Evolutionary conservation across 352 stramenopile genomes (phyloP), one percentile per base, ranked within the genome.

Genomic region (Phytophthora crassamura): DNA sequence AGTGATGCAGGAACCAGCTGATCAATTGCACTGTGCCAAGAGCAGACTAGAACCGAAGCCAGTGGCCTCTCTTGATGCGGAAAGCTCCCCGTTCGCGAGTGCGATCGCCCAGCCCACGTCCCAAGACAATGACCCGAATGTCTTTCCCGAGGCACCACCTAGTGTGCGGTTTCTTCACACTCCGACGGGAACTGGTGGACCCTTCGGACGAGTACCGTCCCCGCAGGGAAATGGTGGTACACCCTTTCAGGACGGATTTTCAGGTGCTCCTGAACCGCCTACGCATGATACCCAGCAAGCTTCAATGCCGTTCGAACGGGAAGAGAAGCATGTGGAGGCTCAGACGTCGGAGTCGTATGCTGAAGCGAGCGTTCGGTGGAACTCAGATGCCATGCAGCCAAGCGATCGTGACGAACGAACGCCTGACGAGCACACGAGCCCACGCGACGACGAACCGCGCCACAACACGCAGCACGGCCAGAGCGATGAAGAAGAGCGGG

Each of bases 401-500:
- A 55, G n/a, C 62, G 33, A 38, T 14, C 45, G 55, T 36, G 18
- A 11, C 8, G 58, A 42, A 10, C 16, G 18, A 18, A 16, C 33
- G 16, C 61, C 52, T 48, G 64, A 64, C 4, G 45, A 66, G 5
- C 42, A 58, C 32, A 28, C 30, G n/a, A 58, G 47, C 25, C 47
- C 50, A 14, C 47, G 54, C 7, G 30, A 48, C 4, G 40, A 57
- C 15, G 51, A 60, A 8, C 18, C 40, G 43, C 69, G 61, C 46
- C 64, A 49, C 52, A 49, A 43, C 15, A 57, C 35, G 45, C 60
- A 54, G 30, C 57, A 65, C 5, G 66, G 55, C 20, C 70, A 67
- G 18, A 75, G 57, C 18, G 66, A 78, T 32, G 66, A 78, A 60
- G 65, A 78, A 73, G 70, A 78, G 34, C 60, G 70, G 38, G 70